Base-by-base conservation (phyloP, 805 yeast species). In the Debaryomyces castellii region DNA sequence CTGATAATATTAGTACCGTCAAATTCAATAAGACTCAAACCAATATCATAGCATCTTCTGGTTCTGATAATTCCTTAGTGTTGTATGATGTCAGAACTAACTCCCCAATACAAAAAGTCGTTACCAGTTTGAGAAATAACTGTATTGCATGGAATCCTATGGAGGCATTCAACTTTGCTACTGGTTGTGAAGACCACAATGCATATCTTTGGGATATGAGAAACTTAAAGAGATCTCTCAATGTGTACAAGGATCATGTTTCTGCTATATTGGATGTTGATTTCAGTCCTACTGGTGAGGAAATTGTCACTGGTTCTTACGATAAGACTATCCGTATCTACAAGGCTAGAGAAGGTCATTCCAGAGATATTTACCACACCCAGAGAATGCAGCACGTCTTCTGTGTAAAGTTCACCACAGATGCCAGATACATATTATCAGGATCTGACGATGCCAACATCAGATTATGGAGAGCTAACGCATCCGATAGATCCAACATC, bases 371-470 rank as follows among this genome's bases (percentile, higher is more conserved):
- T 37, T 94, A 94, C 64, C 99, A 94, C 60, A 94, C 99, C 11
- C 90, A 89, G 72, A 81, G 99, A 63, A 94, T 94, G 99, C 99
- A 94, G 71, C 85, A 92, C 48, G 87, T 94, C 9, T 89, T 90
- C 66, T 79, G 87, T 46, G 89, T 85, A 34, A 83, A 84, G 52
- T 95, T 76, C 66, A 81, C 96, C 7, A 89, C 89, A 81, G 99
- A 94, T 67, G 78, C 95, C 45, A 82, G 85, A 60, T 94, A 89
- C 67, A 81, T 94, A 28, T 68, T 91, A 42, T 81, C 89, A 48
- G 99, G 97, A 16, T 88, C 96, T 1, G 99, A 94, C 66, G 99
- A 94, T 64, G 95, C 97, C 54, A 95, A 95, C 66, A 82, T 95
- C 23, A 77, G 99, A 55, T 57, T 95, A 46, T 94, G 99, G 99